Base-by-base conservation (phyloP, 306 rosid genomes). In the Styphnolobium japonicum region DNA sequence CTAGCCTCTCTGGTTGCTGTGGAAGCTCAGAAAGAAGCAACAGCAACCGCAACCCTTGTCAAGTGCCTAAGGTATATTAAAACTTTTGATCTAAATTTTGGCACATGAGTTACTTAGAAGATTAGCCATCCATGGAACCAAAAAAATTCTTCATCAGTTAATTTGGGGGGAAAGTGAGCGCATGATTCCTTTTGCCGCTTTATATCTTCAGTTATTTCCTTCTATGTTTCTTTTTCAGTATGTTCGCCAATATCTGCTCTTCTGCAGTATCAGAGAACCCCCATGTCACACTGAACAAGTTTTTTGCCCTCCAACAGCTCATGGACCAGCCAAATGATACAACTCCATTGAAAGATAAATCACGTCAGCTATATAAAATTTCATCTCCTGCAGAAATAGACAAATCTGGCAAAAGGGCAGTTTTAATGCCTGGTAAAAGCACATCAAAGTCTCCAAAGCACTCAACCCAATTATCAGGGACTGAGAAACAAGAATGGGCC, bases 1-100 rank as follows among this genome's bases (percentile, higher is more conserved):
- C 67, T 91, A 80, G 98, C 98, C n/a, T 86, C 96, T 81, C 79
- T 85, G 84, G 91, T 95, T 40, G 91, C 84, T 57, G 64, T 81
- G 81, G 96, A 93, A 86, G 98, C 99, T 77, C 97, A 95, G 74
- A 90, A 90, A 75, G 98, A 93, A 85, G 96, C 96, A 76, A 71
- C 85, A 12, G 84, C 83, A 48, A 96, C 99, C 70, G 86, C 97
- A 73, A 80, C 66, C 52, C 81, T 90, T 53, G 88, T 91, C 81
- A 93, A 78, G 86, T 91, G 96, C 82, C 88, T 93, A 67, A 89
- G 92, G 99, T 95, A 91, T 34, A 58, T n/a, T 56, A 39, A 29
- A 22, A 37, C 16, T 72, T 73, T 16, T 31, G 16, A 76, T 37
- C 16, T 43, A 79, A 75, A 76, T 48, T 15, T 11, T 39, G 33